Evolutionary conservation across 805 yeast species (phyloP), one percentile per base, ranked within the genome.

Genomic region (Barnettozyma vustinii): DNA sequence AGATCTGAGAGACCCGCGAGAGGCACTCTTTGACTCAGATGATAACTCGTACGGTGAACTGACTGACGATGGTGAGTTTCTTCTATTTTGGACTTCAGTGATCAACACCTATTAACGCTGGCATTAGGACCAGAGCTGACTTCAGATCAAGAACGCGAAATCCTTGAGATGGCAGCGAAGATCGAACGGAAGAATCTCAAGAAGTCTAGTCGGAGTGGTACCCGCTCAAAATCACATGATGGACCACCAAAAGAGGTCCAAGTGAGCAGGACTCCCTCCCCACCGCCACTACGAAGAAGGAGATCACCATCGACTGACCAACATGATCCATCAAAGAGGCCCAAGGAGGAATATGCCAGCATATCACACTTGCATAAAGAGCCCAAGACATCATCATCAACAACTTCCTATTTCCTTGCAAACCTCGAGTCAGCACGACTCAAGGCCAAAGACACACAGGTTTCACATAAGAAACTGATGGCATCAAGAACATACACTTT

Each of bases 401-500:
- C 69, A 4, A 48, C 63, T 1, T 52, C 69, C 2, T 69, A 68
- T 53, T 71, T 71, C 44, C 55, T 64, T 12, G 56, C 67, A n/a
- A 56, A 56, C 18, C 61, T 68, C 23, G 59, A 60, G 25, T 51
- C 53, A 27, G 40, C 66, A 1, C 60, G 64, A 41, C 54, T 48
- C 27, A 61, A 62, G 36, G 61, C 59, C 9, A 54, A 58, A 5
- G 48, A 54, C 26, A 52, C 61, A 40, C 52, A 56, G 18, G 42
- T 51, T 27, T 47, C 50, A 9, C 56, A 57, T 3, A 60, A 62
- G 16, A 53, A 62, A 9, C 48, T 74, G 41, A 47, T 69, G 54
- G 56, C 56, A 6, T 50, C 68, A 3, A 66, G 79, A 44, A 69
- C 71, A 0, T 73, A 69, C 49, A 62, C 75, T 3, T 76, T 76